phyloP scores from a whole-genome alignment of 2,329 filamentous ascomycete species.

The Phyllosticta capitalensis region DNA sequence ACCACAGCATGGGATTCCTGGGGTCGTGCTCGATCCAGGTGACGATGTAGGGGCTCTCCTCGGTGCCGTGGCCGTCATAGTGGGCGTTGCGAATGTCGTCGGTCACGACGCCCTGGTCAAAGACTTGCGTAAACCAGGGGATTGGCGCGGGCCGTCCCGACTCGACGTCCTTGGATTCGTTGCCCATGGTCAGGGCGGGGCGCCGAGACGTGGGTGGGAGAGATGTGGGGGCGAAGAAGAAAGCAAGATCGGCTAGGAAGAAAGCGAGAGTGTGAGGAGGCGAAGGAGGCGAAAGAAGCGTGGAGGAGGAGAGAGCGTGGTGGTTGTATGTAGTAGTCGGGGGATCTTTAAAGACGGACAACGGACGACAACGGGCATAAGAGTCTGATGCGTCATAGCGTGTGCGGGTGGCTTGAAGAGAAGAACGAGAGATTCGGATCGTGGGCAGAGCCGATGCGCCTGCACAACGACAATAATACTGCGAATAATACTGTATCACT shows the following conservation, averaged over 20 bases:
- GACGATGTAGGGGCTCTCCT: conserved; percentile 58
- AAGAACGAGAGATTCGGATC: not conserved
- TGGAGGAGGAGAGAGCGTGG: not conserved
- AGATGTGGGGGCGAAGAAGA: not conserved
- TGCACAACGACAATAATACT: not conserved
- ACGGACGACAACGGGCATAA: not conserved
- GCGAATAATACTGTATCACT: no score
- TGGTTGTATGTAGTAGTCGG: not conserved
- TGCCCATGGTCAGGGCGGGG: not conserved
- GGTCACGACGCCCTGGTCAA: conserved; percentile 50
- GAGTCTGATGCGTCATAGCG: not conserved
- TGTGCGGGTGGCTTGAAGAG: not conserved
- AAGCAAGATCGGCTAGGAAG: not conserved
- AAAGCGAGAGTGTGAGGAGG: not conserved
- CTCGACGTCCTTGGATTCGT: conserved; percentile 8
- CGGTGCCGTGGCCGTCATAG: conserved; percentile 44
- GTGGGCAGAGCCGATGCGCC: not conserved
- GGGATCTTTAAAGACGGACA: not conserved
- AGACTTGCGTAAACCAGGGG: conserved; percentile 33
- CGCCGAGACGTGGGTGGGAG: not conserved
- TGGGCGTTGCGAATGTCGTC: conserved; percentile 45
- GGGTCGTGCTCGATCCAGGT: conserved; percentile 58
- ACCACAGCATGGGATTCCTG: conserved; percentile 56
- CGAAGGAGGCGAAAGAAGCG: not conserved
- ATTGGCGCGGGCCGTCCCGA: conserved; percentile 5